A percentile compares a stretch with the other conserved stretches of the same genome.
Evolutionary conservation across 73 alveolate species (phyloP).

Genomic region (Stentor coeruleus): DNA sequence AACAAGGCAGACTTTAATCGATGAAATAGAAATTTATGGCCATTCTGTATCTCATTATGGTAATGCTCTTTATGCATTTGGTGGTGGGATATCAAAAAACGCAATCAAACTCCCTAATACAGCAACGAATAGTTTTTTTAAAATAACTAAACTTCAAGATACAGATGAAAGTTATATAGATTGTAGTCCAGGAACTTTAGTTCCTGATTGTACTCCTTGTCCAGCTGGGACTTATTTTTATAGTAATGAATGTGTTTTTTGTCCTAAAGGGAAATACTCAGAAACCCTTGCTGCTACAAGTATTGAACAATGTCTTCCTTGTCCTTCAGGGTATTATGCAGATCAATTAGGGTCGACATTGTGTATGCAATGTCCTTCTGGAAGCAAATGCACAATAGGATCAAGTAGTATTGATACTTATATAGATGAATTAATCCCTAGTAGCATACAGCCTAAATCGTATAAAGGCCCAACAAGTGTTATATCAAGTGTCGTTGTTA

Average conservation of each 20-base stretch:
- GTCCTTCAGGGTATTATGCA: not conserved
- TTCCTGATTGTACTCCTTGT: not conserved
- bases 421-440: not conserved
- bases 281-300: not conserved
- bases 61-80: not conserved
- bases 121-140: not conserved
- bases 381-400: not conserved
- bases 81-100: slow-evolving; percentile 9
- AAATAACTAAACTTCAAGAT: too few relatives aligned
- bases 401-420: too few relatives aligned
- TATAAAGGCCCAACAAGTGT: too few relatives aligned
- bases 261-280: not conserved
- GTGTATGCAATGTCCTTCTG: not conserved
- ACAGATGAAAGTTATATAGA: not conserved
- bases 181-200: not conserved
- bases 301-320: not conserved
- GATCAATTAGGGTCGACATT: not conserved
- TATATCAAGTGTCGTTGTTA: not conserved
- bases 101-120: too few relatives aligned
- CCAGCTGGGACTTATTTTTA: not conserved
- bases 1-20: too few relatives aligned
- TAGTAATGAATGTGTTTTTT: not conserved
- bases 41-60: not conserved
- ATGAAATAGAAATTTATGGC: not conserved
- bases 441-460: not conserved